Base-by-base conservation (phyloP, 768 basidiomycete species). In the Amanita polypyramis region DNA sequence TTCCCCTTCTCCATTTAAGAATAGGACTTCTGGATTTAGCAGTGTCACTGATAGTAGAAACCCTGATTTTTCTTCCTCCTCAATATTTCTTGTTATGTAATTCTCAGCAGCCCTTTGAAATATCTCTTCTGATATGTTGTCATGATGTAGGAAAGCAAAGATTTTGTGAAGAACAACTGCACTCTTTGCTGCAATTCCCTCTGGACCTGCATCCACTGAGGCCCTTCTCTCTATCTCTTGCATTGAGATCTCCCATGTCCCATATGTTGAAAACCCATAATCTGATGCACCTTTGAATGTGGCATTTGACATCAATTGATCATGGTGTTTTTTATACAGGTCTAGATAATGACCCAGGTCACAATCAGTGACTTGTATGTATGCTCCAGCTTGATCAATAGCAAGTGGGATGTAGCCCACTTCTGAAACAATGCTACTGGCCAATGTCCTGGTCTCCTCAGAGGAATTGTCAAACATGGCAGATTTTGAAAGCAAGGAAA, bases 111-210 rank as follows among this genome's bases (percentile, higher is more conserved):
- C 55, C 25, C 27, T 39, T 36, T 34, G 43, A 23, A 58, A 53
- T 35, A 57, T 55, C 5, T 47, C 43, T 25, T 51, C 44, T 29
- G 27, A 17, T 20, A 57, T 54, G 41, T 52, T 51, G 9, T 49
- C 50, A 49, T 58, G 47, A 27, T 58, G 57, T 6, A 56, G 38
- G 27, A 55, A 58, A 11, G 55, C 51, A 52, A 51, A 56, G 17
- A 36, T 20, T 4, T n/a, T 52, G n/a, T 54, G 39, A 21, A 56
- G 49, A 41, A 58, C 47, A 50, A 58, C 42, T 8, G 57, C 57
- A 47, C 12, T 50, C 33, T 58, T 32, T 7, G 55, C 54, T 11
- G 40, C 50, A 27, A 45, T 14, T 8, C 11, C 7, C 14, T 30
- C 17, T 19, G 34, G 5, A 25, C 15, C 11, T 14, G 15, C 10